Evolutionary conservation across 2,329 filamentous ascomycete species (phyloP), one percentile per base, ranked within the genome.

Genomic region (Orbilia quercus): DNA sequence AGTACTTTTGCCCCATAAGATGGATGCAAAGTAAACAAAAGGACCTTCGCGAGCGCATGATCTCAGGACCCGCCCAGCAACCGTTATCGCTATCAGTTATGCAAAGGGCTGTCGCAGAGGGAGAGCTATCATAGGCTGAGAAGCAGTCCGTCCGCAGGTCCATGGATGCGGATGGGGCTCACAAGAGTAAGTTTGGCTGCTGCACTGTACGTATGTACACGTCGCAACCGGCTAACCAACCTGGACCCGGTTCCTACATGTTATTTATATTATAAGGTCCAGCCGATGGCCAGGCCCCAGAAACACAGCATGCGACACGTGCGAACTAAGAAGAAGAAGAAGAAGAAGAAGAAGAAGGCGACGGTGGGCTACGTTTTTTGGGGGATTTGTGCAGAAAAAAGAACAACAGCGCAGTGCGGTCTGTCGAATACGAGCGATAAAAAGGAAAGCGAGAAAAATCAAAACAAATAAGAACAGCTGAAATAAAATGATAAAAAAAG

Each of bases 141-240:
- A n/a, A n/a, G 28, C 38, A 18, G 22, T 42, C 53, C 53, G 34
- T 28, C 23, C 53, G 36, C 42, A 45, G 9, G 18, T 57, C 53
- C 53, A 44, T 44, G 22, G 50, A 36, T 58, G 57, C 54, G 47
- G 31, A 31, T 31, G 28, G 28, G 28, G 28, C 28, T 31, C 28
- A 31, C 28, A 4, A 31, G 28, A 31, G 28, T 31, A 54, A 16
- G 2, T 45, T 48, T 25, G 47, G 58, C 34, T 42, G 34, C 48
- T 36, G 25, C 40, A 66, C n/a, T n/a, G 22, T 42, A 66, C 54
- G 64, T 54, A 60, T 62, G 67, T 72, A 72, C 67, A 72, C 67
- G 67, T 72, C 67, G 67, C 67, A 72, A 72, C 59, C 60, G 53
- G 59, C 67, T 64, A 72, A 72, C 67, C 53, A 64, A 59, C 67